phyloP scores from a whole-genome alignment of 2,329 filamentous ascomycete species.

The Diaporthe humulicola region DNA sequence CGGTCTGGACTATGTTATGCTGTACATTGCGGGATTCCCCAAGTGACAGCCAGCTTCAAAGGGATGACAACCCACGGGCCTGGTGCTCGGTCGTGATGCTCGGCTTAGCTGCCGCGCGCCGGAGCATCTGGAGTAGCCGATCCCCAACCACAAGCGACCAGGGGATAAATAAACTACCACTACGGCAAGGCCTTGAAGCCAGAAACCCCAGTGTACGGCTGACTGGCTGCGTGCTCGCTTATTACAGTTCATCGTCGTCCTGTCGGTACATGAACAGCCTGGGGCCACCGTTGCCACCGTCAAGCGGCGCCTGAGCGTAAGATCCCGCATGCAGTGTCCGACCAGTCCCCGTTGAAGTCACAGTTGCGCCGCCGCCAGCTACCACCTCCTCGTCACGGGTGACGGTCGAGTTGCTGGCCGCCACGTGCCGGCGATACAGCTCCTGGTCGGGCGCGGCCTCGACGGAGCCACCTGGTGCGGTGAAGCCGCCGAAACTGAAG shows the following conservation, averaged over 20 bases:
- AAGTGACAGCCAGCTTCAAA: not conserved
- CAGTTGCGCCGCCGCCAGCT: constrained; percentile 34
- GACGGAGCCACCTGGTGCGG: constrained; percentile 41
- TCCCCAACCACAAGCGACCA: not conserved
- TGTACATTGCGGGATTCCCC: not conserved
- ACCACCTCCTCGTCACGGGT: constrained; percentile 60
- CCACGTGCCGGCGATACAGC: constrained; percentile 71
- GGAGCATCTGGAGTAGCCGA: constrained; percentile 11
- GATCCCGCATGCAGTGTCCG: not conserved
- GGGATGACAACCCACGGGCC: constrained; percentile 19
- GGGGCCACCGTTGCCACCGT: constrained; percentile 39
- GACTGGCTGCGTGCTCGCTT: not conserved
- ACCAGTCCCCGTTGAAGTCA: constrained; percentile 17
- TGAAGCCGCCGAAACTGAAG: constrained; percentile 66
- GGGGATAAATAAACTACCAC: not conserved
- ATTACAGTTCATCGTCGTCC: not conserved
- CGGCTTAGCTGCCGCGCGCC: constrained; percentile 2
- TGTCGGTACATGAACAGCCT: constrained; percentile 44
- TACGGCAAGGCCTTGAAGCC: not conserved
- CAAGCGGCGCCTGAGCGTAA: constrained; percentile 38
- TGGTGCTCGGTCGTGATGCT: constrained; percentile 19
- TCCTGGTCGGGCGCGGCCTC: constrained; percentile 49
- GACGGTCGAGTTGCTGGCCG: constrained; percentile 67
- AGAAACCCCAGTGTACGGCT: not conserved
- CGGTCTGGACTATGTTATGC: not conserved